These are phyloP conservation scores for Craterostigma plantagineum DNA, from an alignment of 257 asterid genomes.

Conservation along the genomic window DNA sequence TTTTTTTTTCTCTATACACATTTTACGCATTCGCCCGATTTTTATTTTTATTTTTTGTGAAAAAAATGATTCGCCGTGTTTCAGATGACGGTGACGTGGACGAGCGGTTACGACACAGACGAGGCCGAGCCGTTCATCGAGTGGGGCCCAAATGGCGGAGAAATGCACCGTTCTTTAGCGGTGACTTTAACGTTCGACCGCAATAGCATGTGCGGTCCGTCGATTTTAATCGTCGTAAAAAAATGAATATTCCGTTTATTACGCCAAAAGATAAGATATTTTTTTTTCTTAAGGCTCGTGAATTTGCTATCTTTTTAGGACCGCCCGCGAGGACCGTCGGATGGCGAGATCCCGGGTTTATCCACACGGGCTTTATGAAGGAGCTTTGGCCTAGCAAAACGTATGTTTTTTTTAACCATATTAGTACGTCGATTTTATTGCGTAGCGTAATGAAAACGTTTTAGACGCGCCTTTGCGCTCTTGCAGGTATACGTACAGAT, in stretches of 20 bases:
- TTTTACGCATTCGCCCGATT: too few relatives aligned
- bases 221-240: not conserved
- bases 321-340: constrained; percentile 42
- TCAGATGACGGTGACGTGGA: constrained; percentile 98
- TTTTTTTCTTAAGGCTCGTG: too few relatives aligned
- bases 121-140: constrained; percentile 64
- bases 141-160: constrained; percentile 66
- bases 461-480: too few relatives aligned
- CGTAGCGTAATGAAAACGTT: too few relatives aligned
- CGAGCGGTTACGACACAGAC: constrained; percentile 57
- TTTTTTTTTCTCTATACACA: too few relatives aligned
- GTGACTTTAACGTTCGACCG: constrained; percentile 76
- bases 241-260: not conserved
- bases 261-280: too few relatives aligned
- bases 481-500: constrained; percentile 72
- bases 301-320: constrained; percentile 27
- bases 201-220: constrained; percentile 76
- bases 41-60: too few relatives aligned
- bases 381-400: constrained; percentile 24
- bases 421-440: too few relatives aligned
- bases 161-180: constrained; percentile 44
- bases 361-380: constrained; percentile 26
- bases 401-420: constrained; percentile 11
- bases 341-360: constrained; percentile 39
- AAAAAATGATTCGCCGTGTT: too few relatives aligned